Evolutionary conservation across 352 stramenopile species (phyloP).

Genomic region (Phytophthora litchii): DNA sequence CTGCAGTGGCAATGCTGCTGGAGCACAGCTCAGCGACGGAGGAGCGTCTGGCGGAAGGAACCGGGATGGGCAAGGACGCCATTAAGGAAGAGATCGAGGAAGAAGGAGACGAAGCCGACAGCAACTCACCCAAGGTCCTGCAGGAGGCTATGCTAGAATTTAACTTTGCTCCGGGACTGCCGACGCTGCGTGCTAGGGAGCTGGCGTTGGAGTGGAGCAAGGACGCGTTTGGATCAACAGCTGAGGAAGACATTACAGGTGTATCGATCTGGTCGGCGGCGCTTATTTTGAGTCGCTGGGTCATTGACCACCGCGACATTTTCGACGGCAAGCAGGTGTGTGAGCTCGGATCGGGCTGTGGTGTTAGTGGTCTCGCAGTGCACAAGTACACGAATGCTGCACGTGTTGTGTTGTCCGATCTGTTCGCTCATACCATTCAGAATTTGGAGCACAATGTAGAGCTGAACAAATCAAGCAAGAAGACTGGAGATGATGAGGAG

Average conservation of each 20-base stretch:
- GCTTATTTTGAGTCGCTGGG: constrained; percentile 83
- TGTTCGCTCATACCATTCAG: constrained; percentile 82
- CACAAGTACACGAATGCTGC: constrained; percentile 81
- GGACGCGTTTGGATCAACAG: constrained; percentile 78
- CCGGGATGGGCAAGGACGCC: constrained; percentile 69
- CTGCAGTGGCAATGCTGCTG: constrained; percentile 67
- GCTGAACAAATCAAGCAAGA: constrained; percentile 60
- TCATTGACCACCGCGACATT: constrained; percentile 65
- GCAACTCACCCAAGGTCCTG: constrained; percentile 63
- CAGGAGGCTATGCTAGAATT: constrained; percentile 87
- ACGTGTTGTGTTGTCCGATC: constrained; percentile 82
- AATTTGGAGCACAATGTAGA: constrained; percentile 85
- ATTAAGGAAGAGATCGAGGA: constrained; percentile 76
- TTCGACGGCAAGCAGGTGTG: constrained; percentile 83
- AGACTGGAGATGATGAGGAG: constrained; percentile 28
- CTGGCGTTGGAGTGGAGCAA: constrained; percentile 85
- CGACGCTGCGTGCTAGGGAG: constrained; percentile 76
- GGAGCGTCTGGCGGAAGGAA: constrained; percentile 73
- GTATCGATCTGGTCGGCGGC: constrained; percentile 91
- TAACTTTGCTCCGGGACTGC: constrained; percentile 59
- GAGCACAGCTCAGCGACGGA: constrained; percentile 83
- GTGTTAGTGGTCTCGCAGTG: constrained; percentile 80
- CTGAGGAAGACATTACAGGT: constrained; percentile 87
- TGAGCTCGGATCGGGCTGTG: constrained; percentile 83
- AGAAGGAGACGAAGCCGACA: constrained; percentile 52